Conservation (phyloP, 2,329 filamentous ascomycete genomes). For the Colletotrichum spaethianum region DNA sequence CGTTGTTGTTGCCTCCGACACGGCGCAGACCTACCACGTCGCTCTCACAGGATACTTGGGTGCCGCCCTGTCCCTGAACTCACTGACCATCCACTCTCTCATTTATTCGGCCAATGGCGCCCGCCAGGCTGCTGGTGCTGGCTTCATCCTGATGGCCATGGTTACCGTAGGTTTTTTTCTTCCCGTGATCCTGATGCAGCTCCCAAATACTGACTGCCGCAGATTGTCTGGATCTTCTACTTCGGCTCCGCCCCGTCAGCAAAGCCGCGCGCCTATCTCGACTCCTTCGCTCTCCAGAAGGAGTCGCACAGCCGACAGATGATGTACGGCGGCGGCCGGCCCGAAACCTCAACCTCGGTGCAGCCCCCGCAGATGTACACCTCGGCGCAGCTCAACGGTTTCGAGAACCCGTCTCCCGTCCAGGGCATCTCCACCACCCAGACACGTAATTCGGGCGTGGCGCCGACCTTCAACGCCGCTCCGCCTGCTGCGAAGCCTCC, state of each 20-base stretch:
- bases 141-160: conserved; percentile 95
- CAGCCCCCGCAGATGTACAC: conserved; percentile 97
- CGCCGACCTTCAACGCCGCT: conserved; percentile 54
- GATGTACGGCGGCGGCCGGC: conserved; percentile 83
- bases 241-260: conserved; percentile 94
- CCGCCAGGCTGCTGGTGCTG: conserved; percentile 89
- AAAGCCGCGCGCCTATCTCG: conserved; percentile 89
- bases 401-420: conserved; percentile 94
- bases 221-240: conserved; percentile 99
- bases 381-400: conserved; percentile 92
- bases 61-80: conserved; percentile 86
- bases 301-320: conserved; percentile 80
- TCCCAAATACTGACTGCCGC: conserved; percentile 19
- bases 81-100: conserved; percentile 87
- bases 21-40: conserved; percentile 89
- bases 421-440: conserved; percentile 74
- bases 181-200: background rate
- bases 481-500: conserved; percentile 59
- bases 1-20: conserved; percentile 86
- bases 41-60: conserved; percentile 91
- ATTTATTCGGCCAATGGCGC: conserved; percentile 83
- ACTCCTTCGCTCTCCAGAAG: conserved; percentile 95
- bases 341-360: conserved; percentile 85
- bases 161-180: conserved; percentile 77
- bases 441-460: conserved; percentile 57